Conservation (phyloP, 1,139 yeast species). For the Yamadazyma atlantica region DNA sequence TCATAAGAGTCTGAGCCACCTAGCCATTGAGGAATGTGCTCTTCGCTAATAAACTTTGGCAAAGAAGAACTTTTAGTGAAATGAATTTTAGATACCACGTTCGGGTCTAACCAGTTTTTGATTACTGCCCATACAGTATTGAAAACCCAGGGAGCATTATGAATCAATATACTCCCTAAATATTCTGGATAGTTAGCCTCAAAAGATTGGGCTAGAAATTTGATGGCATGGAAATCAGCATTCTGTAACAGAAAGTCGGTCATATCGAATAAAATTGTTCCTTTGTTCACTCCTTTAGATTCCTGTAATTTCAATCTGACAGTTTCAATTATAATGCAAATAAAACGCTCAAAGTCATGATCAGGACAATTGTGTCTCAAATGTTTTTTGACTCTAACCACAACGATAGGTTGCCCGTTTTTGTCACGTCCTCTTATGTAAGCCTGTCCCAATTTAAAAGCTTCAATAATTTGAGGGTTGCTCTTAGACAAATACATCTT, state of each 20-base stretch:
- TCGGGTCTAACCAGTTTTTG: conserved; percentile 87
- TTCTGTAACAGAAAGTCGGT: conserved; percentile 72
- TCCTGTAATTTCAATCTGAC: conserved; percentile 54
- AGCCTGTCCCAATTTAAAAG: conserved; percentile 59
- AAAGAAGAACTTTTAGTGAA: conserved; percentile 67
- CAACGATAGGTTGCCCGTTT: conserved; percentile 65
- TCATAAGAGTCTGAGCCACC: conserved; percentile 67
- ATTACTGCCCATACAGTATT: conserved; percentile 83
- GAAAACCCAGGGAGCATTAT: conserved; percentile 90
- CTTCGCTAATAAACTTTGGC: conserved; percentile 50
- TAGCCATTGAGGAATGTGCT: conserved; percentile 56
- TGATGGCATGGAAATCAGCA: conserved; percentile 82
- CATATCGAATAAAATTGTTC: conserved; percentile 73
- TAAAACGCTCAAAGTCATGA: conserved; percentile 64
- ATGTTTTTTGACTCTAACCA: conserved; percentile 72
- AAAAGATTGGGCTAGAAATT: conserved; percentile 72
- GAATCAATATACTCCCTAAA: conserved; percentile 70
- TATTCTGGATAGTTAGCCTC: conserved; percentile 91
- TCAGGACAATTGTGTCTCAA: conserved; percentile 68
- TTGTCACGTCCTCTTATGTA: conserved; percentile 65
- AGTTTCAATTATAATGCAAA: conserved; percentile 67
- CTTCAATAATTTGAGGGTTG: conserved; percentile 46
- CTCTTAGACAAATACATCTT: conserved; percentile 20
- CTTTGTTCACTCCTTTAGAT: conserved; percentile 66
- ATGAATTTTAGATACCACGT: conserved; percentile 75